Base-by-base conservation (phyloP, 805 yeast genomes). In the Saccharomycopsis vini region DNA sequence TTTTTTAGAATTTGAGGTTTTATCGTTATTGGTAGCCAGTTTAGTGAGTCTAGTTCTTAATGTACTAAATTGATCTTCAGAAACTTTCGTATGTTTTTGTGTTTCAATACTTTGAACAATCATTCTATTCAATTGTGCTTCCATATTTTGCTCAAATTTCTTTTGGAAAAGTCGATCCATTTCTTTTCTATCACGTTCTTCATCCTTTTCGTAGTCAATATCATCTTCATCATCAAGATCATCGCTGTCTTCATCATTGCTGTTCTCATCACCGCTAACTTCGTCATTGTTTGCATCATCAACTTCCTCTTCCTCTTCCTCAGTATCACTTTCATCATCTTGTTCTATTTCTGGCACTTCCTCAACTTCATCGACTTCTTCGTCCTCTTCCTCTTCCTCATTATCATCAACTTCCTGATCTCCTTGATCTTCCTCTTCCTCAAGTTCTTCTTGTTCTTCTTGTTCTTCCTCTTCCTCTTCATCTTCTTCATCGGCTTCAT, bases 111-210 rank as follows among this genome's bases (percentile, higher is more conserved):
- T 68, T 18, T 75, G 79, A n/a, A 62, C 53, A 47, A 79, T 63
- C 54, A 81, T 58, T 41, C 59, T 63, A 45, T 71, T 72, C 47
- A 76, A 73, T 52, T 80, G 82, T 40, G 61, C 67, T 31, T 79
- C 71, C 20, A 75, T 68, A 47, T 67, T 66, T 26, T 23, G 22
- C 5, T 40, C 71, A 22, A 75, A 67, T 47, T 67, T 67, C 21
- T 32, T 15, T 30, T 39, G 42, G 7, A 18, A 7, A 26, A 55
- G 58, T 44, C 73, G 74, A 42, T 69, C 73, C 32, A 63, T 67
- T 24, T 58, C 62, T 26, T 5, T 18, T 10, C 22, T n/a, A 13
- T 53, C 54, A 21, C 34, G 21, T 9, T 56, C 56, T 32, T 47
- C 47, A 20, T 52, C 13, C n/a, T n/a, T n/a, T n/a, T n/a, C n/a